Conservation (phyloP, 495 filamentous ascomycete genomes). For the Neurospora cerealis region DNA sequence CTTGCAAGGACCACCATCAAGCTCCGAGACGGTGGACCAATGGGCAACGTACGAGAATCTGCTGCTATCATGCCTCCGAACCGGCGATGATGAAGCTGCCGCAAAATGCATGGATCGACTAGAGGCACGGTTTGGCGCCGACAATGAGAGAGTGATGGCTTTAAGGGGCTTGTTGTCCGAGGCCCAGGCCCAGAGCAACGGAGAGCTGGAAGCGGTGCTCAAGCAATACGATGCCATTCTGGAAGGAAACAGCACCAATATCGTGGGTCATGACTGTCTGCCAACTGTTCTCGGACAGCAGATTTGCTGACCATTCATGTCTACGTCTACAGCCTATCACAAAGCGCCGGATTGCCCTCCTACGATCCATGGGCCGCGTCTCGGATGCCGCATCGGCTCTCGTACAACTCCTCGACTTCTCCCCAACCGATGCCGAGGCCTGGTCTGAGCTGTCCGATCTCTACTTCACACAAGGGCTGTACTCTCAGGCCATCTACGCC, state of each 20-base stretch:
- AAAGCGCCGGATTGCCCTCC: conserved; percentile 75
- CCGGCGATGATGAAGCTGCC: conserved; percentile 72
- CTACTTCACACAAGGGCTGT: conserved; percentile 67
- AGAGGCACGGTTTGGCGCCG: conserved; percentile 64
- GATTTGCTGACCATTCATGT: conserved; percentile 10
- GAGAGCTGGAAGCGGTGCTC: conserved; percentile 56
- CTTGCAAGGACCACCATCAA: conserved; percentile 42
- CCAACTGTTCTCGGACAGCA: neutral
- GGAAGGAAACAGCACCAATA: conserved; percentile 65
- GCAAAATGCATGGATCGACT: conserved; percentile 62
- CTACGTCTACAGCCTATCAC: conserved; percentile 53
- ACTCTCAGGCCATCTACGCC: conserved; percentile 74
- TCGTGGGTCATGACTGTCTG: conserved; percentile 42
- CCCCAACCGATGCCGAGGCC: conserved; percentile 84
- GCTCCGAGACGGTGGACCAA: conserved; percentile 61
- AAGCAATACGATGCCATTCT: conserved; percentile 69
- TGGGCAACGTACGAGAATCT: conserved; percentile 83
- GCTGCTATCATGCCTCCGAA: conserved; percentile 72
- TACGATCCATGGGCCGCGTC: conserved; percentile 57
- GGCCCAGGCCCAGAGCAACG: conserved; percentile 57
- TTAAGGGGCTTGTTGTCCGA: conserved; percentile 77
- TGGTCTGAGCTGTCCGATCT: conserved; percentile 89
- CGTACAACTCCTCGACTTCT: conserved; percentile 63
- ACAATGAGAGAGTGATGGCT: conserved; percentile 76
- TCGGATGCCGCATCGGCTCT: conserved; percentile 66